Conservation (phyloP, 2,329 filamentous ascomycete species). For the Neonectria coccinea region DNA sequence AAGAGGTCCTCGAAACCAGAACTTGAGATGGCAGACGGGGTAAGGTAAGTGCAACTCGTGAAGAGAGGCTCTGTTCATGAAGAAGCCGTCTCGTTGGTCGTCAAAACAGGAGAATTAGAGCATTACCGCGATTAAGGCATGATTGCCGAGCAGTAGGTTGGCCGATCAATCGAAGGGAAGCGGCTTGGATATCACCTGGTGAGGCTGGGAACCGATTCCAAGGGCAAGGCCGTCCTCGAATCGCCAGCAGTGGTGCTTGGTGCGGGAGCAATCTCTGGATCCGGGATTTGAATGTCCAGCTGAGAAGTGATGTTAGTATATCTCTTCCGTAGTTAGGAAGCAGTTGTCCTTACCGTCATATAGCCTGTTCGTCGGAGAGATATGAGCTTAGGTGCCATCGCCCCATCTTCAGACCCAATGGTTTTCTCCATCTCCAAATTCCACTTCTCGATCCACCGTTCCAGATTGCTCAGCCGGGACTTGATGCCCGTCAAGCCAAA, state of each 20-base stretch:
- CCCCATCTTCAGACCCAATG: conserved; percentile 62
- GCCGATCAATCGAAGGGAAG: conserved; percentile 28
- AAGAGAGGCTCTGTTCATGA: conserved; percentile 42
- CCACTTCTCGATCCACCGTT: conserved; percentile 88
- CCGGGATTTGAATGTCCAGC: conserved; percentile 85
- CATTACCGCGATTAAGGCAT: conserved; percentile 26
- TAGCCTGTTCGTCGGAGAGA: conserved; percentile 86
- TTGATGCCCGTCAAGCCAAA: conserved; percentile 83
- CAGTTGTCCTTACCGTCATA: conserved; percentile 72
- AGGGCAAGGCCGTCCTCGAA: conserved; percentile 49
- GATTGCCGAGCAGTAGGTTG: conserved; percentile 23
- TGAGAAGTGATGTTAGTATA: conserved; percentile 48
- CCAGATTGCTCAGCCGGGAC: conserved; percentile 74
- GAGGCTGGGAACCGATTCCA: conserved; percentile 48
- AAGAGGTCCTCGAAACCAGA: conserved; percentile 18
- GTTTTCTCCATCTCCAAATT: conserved; percentile 77
- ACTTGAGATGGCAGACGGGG: conserved; percentile 8
- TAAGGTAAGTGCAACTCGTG: conserved; percentile 34
- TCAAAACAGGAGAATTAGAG: conserved; percentile 40
- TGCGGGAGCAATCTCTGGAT: conserved; percentile 75
- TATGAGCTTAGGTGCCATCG: conserved; percentile 76
- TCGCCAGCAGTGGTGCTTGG: conserved; percentile 58
- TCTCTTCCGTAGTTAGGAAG: background rate
- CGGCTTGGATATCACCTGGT: conserved; percentile 35
- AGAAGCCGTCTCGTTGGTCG: conserved; percentile 42